phyloP scores from a whole-genome alignment of 208 protist species.

The Trypanosoma scelopori region DNA sequence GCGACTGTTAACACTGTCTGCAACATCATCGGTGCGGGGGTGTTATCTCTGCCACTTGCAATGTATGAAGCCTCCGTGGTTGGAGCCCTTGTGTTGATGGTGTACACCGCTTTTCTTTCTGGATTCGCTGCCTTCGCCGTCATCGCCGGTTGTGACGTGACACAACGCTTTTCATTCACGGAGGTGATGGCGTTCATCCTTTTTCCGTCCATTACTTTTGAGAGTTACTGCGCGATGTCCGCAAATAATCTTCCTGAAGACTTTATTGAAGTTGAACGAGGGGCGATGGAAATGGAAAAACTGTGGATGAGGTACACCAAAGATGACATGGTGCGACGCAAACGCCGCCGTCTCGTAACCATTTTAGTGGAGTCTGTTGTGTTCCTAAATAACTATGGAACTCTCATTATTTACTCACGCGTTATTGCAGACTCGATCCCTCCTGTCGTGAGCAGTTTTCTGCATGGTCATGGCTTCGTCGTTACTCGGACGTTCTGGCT shows the following conservation, averaged over 20 bases:
- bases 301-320: conserved; percentile 18
- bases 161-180: conserved; percentile 56
- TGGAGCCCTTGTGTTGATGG: conserved; percentile 39
- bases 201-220: conserved; percentile 52
- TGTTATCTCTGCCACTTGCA: conserved; percentile 66
- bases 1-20: conserved; percentile 68
- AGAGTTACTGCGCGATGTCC: conserved; percentile 35
- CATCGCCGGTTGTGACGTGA: conserved; percentile 49
- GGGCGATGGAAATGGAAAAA: conserved; percentile 21
- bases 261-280: conserved; percentile 5
- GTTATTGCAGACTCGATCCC: conserved; percentile 78
- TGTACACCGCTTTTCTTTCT: conserved; percentile 34
- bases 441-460: conserved; percentile 38
- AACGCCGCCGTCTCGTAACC: conserved; percentile 44
- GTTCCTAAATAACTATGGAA: conserved; percentile 71
- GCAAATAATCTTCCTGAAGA: neutral
- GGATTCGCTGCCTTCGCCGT: conserved; percentile 58
- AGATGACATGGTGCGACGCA: conserved; percentile 41
- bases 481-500: conserved; percentile 55
- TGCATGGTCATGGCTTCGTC: conserved; percentile 34
- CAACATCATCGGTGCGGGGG: conserved; percentile 75
- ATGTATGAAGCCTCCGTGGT: conserved; percentile 62
- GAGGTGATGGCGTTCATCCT: conserved; percentile 58
- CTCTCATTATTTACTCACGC: conserved; percentile 64
- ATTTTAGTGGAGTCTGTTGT: conserved; percentile 60